Conservation (phyloP, 2,329 filamentous ascomycete species). For the Dichotomopilus funicola region DNA sequence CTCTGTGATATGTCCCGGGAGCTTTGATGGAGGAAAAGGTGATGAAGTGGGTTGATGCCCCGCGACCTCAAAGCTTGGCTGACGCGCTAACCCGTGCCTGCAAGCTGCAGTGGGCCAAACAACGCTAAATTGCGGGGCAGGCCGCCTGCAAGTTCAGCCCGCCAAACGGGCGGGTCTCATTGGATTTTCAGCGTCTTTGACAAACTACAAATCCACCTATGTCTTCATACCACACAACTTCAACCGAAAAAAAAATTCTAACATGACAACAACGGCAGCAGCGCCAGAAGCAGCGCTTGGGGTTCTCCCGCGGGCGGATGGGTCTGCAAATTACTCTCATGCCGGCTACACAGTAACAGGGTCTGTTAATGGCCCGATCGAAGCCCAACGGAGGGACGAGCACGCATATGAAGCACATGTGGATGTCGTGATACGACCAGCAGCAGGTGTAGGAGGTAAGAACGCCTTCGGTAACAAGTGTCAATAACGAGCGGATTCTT, state of each 20-base stretch:
- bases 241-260: neutral
- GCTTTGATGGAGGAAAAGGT: neutral
- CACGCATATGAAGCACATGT: constrained; percentile 84
- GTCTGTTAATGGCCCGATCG: constrained; percentile 86
- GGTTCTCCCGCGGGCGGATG: constrained; percentile 65
- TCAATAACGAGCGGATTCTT: constrained; percentile 16
- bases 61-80: neutral
- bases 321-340: constrained; percentile 70
- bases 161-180: constrained; percentile 1
- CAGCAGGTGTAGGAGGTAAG: constrained; percentile 73
- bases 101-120: constrained; percentile 10
- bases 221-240: neutral
- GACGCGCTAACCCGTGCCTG: constrained; percentile 11
- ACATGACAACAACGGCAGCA: constrained; percentile 41
- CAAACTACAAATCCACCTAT: neutral
- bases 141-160: constrained; percentile 16
- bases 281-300: constrained; percentile 47
- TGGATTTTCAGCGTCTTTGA: constrained; percentile 11
- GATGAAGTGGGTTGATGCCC: neutral
- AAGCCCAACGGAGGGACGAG: constrained; percentile 82
- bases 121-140: constrained; percentile 20
- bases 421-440: constrained; percentile 84
- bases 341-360: constrained; percentile 75
- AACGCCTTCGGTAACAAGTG: constrained; percentile 10
- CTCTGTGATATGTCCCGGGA: neutral